Evolutionary conservation across 805 yeast species (phyloP).

Genomic region (Starmerella geochares): DNA sequence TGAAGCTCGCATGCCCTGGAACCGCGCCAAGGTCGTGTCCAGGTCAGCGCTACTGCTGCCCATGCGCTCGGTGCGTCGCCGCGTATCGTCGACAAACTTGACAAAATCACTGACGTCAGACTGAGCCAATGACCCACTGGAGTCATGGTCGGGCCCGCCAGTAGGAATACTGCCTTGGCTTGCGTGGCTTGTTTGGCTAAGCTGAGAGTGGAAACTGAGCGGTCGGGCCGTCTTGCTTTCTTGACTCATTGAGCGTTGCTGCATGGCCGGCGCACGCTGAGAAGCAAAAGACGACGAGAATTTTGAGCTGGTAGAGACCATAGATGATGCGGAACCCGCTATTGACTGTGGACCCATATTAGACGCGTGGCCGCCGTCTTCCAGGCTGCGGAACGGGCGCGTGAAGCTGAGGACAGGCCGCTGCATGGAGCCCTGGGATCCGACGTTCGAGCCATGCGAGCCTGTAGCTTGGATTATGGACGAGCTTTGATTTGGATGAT

Average conservation of each 20-base stretch:
- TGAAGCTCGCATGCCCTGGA: constrained; percentile 30
- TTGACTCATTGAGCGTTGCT: constrained; percentile 16
- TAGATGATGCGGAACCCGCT: constrained; percentile 18
- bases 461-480: neutral
- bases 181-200: constrained; percentile 14
- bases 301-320: constrained; percentile 19
- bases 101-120: constrained; percentile 54
- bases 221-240: constrained; percentile 43
- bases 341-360: constrained; percentile 10
- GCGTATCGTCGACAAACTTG: constrained; percentile 45
- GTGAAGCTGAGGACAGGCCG: constrained; percentile 22
- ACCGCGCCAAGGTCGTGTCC: constrained; percentile 29
- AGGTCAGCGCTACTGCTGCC: constrained; percentile 7
- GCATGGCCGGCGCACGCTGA: constrained; percentile 15
- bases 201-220: constrained; percentile 23
- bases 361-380: constrained; percentile 10
- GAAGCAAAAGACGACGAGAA: constrained; percentile 34
- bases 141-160: constrained; percentile 28
- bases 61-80: constrained; percentile 16
- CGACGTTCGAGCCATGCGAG: constrained; percentile 5
- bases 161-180: constrained; percentile 24
- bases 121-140: constrained; percentile 38
- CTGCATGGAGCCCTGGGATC: constrained; percentile 16
- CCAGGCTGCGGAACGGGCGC: constrained; percentile 21
- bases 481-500: constrained; percentile 26